phyloP scores from a whole-genome alignment of 139 green algal genomes.

The Chloropicon primus region DNA sequence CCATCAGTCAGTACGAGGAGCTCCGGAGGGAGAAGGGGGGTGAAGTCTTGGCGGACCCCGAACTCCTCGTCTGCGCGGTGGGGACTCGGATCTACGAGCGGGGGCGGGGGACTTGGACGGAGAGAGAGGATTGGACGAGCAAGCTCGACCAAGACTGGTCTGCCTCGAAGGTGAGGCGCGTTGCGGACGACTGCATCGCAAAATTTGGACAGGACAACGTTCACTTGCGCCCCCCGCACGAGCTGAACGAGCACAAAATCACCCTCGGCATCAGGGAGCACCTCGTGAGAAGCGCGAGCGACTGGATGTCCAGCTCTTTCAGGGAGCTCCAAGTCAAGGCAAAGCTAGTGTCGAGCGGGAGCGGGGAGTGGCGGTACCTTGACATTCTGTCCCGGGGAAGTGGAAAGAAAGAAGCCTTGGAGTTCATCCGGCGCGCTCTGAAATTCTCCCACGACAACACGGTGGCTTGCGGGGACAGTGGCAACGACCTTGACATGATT shows the following conservation, averaged over 20 bases:
- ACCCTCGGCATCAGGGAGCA: conserved; percentile 42
- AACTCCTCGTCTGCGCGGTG: conserved; percentile 72
- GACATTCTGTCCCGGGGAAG: conserved; percentile 55
- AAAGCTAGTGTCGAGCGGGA: conserved; percentile 47
- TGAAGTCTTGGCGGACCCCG: conserved; percentile 54
- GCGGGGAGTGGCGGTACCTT: conserved; percentile 67
- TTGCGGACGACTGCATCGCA: conserved; percentile 15
- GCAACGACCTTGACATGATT: conserved; percentile 90
- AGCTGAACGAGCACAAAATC: conserved; percentile 48
- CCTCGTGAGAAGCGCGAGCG: conserved; percentile 24
- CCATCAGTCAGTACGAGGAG: conserved; percentile 53
- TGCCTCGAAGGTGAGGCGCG: conserved; percentile 23
- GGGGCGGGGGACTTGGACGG: conserved; percentile 33
- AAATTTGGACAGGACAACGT: conserved; percentile 7
- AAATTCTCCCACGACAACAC: conserved; percentile 38
- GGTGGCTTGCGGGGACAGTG: conserved; percentile 76
- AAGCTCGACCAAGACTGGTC: conserved; percentile 62
- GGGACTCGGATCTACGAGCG: conserved; percentile 66
- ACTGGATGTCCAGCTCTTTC: conserved; percentile 18
- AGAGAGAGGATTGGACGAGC: conserved; percentile 57
- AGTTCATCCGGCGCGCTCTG: conserved; percentile 51
- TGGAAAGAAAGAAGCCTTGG: conserved; percentile 69
- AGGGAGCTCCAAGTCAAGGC: conserved; percentile 14
- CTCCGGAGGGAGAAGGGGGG: conserved; percentile 51
- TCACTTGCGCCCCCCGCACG: conserved; percentile 14